Conservation (phyloP, 2,329 filamentous ascomycete genomes). For the Monosporascus sp. region DNA sequence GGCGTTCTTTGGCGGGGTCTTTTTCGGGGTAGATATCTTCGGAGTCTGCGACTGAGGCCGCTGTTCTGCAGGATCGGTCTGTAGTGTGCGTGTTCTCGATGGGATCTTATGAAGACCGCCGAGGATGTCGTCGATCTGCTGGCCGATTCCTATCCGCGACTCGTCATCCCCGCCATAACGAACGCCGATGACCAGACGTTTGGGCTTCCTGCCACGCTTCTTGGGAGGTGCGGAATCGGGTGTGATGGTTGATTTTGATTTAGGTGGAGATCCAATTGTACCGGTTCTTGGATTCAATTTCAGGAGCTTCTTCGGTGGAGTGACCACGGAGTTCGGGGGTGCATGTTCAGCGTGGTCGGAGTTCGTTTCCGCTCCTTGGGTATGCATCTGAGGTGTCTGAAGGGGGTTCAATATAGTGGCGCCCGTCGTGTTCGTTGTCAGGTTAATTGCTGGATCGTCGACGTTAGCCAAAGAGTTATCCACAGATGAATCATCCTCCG, state of each 20-base stretch:
- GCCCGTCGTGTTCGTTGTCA: background rate
- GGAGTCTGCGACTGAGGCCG: conserved; percentile 5
- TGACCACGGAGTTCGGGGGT: background rate
- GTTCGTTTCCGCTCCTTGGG: background rate
- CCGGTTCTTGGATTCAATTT: conserved; percentile 56
- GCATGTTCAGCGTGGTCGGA: background rate
- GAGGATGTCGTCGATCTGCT: conserved; percentile 60
- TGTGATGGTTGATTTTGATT: conserved; percentile 36
- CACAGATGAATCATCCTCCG: conserved; percentile 1
- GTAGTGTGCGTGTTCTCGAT: background rate
- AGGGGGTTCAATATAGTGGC: background rate
- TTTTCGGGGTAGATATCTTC: conserved; percentile 9
- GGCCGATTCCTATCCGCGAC: conserved; percentile 45
- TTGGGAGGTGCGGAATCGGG: conserved; percentile 6
- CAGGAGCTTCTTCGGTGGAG: conserved; percentile 42
- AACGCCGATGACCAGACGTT: conserved; percentile 46
- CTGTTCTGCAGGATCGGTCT: background rate
- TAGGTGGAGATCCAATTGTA: conserved; percentile 57
- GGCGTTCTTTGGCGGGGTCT: conserved; percentile 21
- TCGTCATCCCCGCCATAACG: conserved; percentile 51
- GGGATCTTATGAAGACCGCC: conserved; percentile 18
- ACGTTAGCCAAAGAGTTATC: background rate
- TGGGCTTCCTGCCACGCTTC: conserved; percentile 32
- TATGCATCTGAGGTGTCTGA: background rate
- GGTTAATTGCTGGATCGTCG: background rate